Conservation (phyloP, 345 rosid species). For the Firmiana major region DNA sequence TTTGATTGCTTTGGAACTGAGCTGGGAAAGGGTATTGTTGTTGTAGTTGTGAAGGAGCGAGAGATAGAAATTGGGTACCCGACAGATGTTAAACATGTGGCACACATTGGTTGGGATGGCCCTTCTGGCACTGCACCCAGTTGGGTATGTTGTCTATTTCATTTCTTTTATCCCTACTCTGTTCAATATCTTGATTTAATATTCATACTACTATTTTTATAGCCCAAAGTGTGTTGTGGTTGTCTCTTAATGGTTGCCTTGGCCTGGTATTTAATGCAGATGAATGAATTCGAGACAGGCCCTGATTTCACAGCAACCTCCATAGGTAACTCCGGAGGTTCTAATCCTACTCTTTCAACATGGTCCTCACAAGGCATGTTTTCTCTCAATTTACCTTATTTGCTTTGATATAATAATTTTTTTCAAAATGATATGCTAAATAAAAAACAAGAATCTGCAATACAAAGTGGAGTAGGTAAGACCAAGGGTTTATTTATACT, state of each 20-base stretch:
- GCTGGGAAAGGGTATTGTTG: not conserved
- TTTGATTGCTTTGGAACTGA: slow-evolving; percentile 7
- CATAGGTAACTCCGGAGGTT: slow-evolving; percentile 47
- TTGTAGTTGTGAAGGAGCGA: slow-evolving; percentile 65
- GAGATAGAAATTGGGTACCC: slow-evolving; percentile 90
- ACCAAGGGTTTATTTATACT: not conserved
- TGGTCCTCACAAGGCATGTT: slow-evolving; percentile 71
- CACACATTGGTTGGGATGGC: slow-evolving; percentile 90
- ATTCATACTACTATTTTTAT: not conserved
- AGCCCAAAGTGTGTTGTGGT: not conserved
- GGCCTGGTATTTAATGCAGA: slow-evolving; percentile 41
- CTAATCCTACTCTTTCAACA: slow-evolving; percentile 51
- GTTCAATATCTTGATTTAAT: not conserved
- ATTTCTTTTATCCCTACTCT: not conserved
- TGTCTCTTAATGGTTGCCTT: slow-evolving; percentile 1
- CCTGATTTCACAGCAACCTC: slow-evolving; percentile 70
- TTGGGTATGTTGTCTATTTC: slow-evolving; percentile 57
- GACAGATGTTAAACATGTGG: slow-evolving; percentile 92
- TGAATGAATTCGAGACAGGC: slow-evolving; percentile 68
- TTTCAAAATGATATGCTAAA: not conserved
- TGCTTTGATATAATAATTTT: not conserved
- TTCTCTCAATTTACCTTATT: not conserved
- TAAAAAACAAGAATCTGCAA: not conserved
- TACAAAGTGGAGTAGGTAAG: not conserved
- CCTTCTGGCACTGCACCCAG: slow-evolving; percentile 66